These are phyloP conservation scores for Xylona heveae DNA, from an alignment of 495 filamentous ascomycete genomes.

Conservation along the genomic window DNA sequence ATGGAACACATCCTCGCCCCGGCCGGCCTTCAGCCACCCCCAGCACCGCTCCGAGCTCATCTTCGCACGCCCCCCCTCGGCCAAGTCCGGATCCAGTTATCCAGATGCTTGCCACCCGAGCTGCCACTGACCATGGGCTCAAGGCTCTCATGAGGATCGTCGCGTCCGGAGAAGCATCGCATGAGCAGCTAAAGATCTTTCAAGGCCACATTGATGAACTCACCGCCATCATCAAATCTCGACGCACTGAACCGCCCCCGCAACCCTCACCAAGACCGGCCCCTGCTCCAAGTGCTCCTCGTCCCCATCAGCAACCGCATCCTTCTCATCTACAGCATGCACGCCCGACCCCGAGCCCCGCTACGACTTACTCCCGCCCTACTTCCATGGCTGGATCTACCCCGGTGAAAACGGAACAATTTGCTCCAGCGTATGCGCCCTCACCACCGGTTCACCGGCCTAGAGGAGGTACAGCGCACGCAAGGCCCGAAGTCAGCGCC, in stretches of 20 bases:
- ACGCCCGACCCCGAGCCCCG: too few relatives aligned
- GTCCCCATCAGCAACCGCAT: not conserved
- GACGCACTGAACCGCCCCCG: conserved; percentile 14
- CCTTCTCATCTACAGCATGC: not conserved
- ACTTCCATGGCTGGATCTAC: too few relatives aligned
- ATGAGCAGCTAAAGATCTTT: conserved; percentile 65
- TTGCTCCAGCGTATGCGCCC: too few relatives aligned
- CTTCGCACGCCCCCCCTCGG: conserved; percentile 2
- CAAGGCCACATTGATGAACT: conserved; percentile 86
- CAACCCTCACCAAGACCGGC: conserved; percentile 1
- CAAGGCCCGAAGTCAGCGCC: conserved; percentile 41
- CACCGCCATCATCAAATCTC: conserved; percentile 32
- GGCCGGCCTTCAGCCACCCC: not conserved
- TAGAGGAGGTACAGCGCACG: not conserved
- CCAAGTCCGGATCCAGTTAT: conserved; percentile 77
- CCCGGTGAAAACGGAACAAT: conserved; percentile 2
- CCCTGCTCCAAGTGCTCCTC: not conserved
- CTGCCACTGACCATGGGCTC: conserved; percentile 67
- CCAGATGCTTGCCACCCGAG: conserved; percentile 71
- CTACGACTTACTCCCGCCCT: too few relatives aligned
- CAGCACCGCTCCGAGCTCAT: not conserved
- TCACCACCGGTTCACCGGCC: too few relatives aligned
- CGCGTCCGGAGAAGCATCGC: conserved; percentile 63
- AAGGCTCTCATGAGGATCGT: conserved; percentile 94
- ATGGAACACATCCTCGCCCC: too few relatives aligned